A percentile compares a stretch with the other conserved stretches of the same genome.
These are phyloP conservation scores for Gossypium aridum DNA, from an alignment of 441 rosid genomes.

Conservation along the genomic window DNA sequence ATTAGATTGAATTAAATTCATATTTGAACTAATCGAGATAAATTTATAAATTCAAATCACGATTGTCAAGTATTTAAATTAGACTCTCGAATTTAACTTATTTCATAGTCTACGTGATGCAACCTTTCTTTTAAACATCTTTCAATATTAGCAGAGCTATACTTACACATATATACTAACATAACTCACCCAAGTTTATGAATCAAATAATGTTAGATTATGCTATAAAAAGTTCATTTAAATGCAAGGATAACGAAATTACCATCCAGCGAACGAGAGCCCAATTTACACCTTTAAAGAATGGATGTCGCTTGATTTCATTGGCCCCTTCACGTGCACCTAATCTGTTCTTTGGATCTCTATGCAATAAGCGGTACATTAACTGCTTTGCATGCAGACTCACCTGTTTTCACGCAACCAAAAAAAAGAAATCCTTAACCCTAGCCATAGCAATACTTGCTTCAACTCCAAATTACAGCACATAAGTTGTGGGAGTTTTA, in stretches of 20 bases:
- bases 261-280: constrained; percentile 91
- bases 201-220: too few relatives aligned
- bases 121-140: too few relatives aligned
- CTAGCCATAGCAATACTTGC: not conserved
- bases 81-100: too few relatives aligned
- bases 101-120: too few relatives aligned
- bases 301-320: constrained; percentile 72
- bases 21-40: too few relatives aligned
- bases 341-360: constrained; percentile 74
- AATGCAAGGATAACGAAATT: constrained; percentile 12
- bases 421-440: not conserved
- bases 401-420: constrained; percentile 30
- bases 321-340: constrained; percentile 81
- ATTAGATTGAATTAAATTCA: too few relatives aligned
- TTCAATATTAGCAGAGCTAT: too few relatives aligned
- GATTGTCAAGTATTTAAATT: not conserved
- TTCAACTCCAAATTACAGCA: not conserved
- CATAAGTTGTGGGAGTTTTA: not conserved
- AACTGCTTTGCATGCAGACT: constrained; percentile 69
- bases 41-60: too few relatives aligned
- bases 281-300: constrained; percentile 80
- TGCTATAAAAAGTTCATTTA: too few relatives aligned
- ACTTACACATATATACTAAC: too few relatives aligned
- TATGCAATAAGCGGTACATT: constrained; percentile 62
- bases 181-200: too few relatives aligned